Base-by-base conservation (phyloP, 2,329 filamentous ascomycete species). In the Esteya vermicola region DNA sequence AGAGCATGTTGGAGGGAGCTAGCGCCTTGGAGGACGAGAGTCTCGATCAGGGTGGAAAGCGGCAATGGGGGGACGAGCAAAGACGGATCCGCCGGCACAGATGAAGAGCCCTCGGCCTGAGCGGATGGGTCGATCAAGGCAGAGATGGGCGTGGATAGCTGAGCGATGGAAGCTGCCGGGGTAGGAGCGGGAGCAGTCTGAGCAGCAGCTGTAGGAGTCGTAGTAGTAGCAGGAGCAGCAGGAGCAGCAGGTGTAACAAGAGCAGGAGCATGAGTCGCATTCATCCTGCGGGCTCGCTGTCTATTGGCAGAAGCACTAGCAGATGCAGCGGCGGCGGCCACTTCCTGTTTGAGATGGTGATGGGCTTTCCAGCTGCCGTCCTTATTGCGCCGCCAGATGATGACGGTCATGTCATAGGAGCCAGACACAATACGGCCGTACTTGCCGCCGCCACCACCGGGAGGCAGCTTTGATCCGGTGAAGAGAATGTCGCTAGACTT, bases 361-460 rank as follows among this genome's bases (percentile, higher is more conserved):
- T 77, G 76, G 40, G 79, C 75, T 48, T 78, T 78, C 88, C 91
- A 96, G 21, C 82, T 74, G 3, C 88, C 88, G 48, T 91, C 78
- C 48, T 77, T 74, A 47, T 93, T 82, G 45, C 85, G 79, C 49
- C 83, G 81, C 91, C 91, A 98, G 42, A 98, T 84, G 48, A 95
- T 88, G 50, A 98, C 85, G 10, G 78, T 88, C 61, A 94, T 85
- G 50, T 98, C 91, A 50, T 98, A 98, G 1, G 86, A 94, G 3
- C 91, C 91, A 7, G 88, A 95, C 4, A 98, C 85, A 43, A 98
- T 98, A n/a, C 88, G 79, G 9, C 82, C 85, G 65, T 89, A 95
- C 48, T 72, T 78, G 52, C 85, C 85, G 21, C 89, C 86, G 30
- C 89, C 89, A 20, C 89, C 88, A 12, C 89, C 89, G 0, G 89